phyloP scores from a whole-genome alignment of 2,329 filamentous ascomycete genomes.

The Dothideomycetidae sp. region DNA sequence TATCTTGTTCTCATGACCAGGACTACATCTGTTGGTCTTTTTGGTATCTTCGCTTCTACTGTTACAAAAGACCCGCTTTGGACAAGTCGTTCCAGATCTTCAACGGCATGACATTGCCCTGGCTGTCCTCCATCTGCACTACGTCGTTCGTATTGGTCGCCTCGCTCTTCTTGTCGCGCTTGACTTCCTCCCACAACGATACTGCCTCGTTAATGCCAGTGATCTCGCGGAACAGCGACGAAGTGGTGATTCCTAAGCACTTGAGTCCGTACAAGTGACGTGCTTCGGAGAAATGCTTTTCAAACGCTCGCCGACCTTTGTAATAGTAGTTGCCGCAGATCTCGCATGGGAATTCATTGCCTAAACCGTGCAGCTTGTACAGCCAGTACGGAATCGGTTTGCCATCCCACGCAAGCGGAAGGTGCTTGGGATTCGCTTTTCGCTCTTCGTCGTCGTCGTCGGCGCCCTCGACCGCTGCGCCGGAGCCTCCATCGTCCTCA shows the following conservation, averaged over 20 bases:
- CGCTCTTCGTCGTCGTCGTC: constrained; percentile 59
- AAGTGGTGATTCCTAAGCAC: constrained; percentile 85
- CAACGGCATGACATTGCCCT: constrained; percentile 98
- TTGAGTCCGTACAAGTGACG: constrained; percentile 87
- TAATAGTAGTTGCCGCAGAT: constrained; percentile 99
- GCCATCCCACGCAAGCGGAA: constrained; percentile 93
- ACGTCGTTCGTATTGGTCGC: constrained; percentile 66
- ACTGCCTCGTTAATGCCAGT: constrained; percentile 81
- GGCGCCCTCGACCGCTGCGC: constrained; percentile 31
- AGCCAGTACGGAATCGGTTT: constrained; percentile 99
- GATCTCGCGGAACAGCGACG: constrained; percentile 84
- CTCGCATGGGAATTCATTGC: constrained; percentile 89
- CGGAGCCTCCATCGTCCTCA: constrained; percentile 33
- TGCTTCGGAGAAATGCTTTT: constrained; percentile 96
- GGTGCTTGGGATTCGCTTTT: constrained; percentile 92
- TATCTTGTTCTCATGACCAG: not conserved
- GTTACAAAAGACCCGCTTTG: constrained; percentile 70
- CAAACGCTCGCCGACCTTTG: constrained; percentile 88
- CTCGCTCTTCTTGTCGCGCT: constrained; percentile 66
- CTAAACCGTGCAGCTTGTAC: constrained; percentile 89
- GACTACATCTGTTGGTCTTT: not conserved
- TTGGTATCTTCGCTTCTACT: not conserved
- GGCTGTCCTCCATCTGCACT: constrained; percentile 95
- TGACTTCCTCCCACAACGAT: constrained; percentile 84
- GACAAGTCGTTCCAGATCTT: constrained; percentile 94